A percentile compares a stretch with the other conserved stretches of the same genome.
These are phyloP conservation scores for Podaxis sp. DNA, from an alignment of 768 basidiomycete genomes.

Conservation along the genomic window DNA sequence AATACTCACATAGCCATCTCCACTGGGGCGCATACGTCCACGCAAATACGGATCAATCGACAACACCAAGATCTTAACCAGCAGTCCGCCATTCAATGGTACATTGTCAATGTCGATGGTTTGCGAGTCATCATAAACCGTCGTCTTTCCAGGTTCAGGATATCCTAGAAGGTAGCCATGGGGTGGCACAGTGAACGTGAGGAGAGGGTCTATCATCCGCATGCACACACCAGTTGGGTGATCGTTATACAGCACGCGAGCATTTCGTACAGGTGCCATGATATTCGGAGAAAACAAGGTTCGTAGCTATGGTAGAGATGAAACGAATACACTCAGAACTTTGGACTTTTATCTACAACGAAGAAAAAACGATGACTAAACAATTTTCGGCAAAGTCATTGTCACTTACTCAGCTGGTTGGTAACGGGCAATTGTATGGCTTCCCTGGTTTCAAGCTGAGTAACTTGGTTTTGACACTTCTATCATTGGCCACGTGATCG, in stretches of 20 bases:
- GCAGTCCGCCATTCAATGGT: conserved; percentile 42
- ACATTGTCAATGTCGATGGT: conserved; percentile 51
- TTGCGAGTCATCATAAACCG: conserved; percentile 40
- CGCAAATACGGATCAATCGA: conserved; percentile 45
- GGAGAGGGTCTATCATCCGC: not conserved
- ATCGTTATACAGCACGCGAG: conserved; percentile 28
- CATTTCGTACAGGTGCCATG: conserved; percentile 26
- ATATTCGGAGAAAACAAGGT: not conserved
- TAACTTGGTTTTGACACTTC: no score
- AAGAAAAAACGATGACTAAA: no score
- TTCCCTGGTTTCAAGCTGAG: no score
- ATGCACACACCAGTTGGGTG: conserved; percentile 23
- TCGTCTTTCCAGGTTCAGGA: conserved; percentile 46
- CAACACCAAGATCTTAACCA: conserved; percentile 50
- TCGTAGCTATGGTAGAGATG: no score
- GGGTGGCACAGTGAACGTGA: not conserved
- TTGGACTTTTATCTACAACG: no score
- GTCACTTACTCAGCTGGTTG: no score
- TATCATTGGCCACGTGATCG: no score
- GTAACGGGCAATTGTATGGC: no score
- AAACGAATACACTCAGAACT: no score
- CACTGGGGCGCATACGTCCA: conserved; percentile 35
- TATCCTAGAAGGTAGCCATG: conserved; percentile 25
- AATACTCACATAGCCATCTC: conserved; percentile 27
- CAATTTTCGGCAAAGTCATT: no score